Evolutionary conservation across 495 filamentous ascomycete genomes (phyloP).

Genomic region (Echria macrotheca): DNA sequence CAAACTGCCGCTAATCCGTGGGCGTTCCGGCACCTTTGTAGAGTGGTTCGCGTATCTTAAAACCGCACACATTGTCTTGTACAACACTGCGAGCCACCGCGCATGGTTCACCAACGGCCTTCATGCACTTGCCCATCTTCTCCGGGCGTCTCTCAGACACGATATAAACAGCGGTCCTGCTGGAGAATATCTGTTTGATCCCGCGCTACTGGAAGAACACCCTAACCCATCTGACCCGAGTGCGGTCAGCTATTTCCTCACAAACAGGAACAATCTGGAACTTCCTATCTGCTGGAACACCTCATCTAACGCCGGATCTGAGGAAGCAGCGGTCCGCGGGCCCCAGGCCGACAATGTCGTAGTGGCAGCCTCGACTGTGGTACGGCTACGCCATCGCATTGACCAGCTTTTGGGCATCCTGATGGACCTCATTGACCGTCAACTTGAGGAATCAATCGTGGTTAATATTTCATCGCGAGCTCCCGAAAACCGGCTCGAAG

Average conservation of each 20-base stretch:
- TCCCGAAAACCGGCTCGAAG: slow-evolving; percentile 8
- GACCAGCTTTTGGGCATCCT: background rate
- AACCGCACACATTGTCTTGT: background rate
- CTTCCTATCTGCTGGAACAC: background rate
- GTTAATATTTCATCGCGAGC: background rate
- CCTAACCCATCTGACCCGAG: background rate
- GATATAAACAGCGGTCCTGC: background rate
- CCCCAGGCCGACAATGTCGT: background rate
- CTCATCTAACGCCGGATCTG: slow-evolving; percentile 5
- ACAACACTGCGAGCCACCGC: background rate
- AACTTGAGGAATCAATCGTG: slow-evolving; percentile 1
- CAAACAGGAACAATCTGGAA: slow-evolving; percentile 1
- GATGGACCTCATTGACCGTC: slow-evolving; percentile 8
- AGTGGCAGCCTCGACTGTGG: background rate
- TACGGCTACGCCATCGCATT: slow-evolving; percentile 7
- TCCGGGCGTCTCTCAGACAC: background rate
- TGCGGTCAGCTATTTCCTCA: slow-evolving; percentile 5
- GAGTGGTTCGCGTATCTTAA: background rate
- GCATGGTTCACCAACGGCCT: slow-evolving; percentile 4
- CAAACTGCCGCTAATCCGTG: too few species aligned
- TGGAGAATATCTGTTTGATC: background rate
- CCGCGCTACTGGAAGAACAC: background rate
- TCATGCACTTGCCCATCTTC: background rate
- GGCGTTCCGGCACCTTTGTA: background rate
- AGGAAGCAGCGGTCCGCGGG: background rate